Conservation (phyloP, 805 yeast genomes). For the Candida stauntonica region DNA sequence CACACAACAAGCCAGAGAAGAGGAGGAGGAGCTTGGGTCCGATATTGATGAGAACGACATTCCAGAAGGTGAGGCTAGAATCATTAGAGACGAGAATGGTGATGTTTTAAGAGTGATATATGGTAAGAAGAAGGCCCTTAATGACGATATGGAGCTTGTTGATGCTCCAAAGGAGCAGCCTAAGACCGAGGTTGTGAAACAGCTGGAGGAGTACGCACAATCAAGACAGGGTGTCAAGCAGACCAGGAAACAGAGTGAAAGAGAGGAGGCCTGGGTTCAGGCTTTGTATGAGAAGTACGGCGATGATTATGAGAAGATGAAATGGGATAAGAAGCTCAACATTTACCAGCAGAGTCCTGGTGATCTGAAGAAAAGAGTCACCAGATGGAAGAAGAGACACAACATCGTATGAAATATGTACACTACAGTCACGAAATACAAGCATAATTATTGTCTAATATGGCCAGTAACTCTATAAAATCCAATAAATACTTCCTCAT, state of each 20-base stretch:
- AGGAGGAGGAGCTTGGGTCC: slow-evolving; percentile 25
- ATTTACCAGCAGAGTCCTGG: slow-evolving; percentile 82
- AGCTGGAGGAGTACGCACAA: slow-evolving; percentile 60
- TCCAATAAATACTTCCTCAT: neutral
- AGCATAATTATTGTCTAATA: too few relatives aligned
- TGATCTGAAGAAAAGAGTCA: slow-evolving; percentile 67
- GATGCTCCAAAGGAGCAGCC: slow-evolving; percentile 29
- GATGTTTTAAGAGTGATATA: slow-evolving; percentile 63
- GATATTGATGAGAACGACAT: slow-evolving; percentile 43
- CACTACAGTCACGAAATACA: neutral
- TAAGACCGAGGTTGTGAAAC: slow-evolving; percentile 56
- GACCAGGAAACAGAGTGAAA: slow-evolving; percentile 56
- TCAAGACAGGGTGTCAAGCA: slow-evolving; percentile 33
- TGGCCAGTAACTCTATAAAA: neutral
- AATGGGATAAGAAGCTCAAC: slow-evolving; percentile 84
- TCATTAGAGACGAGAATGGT: slow-evolving; percentile 66
- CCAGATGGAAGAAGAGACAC: slow-evolving; percentile 59
- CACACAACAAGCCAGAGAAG: slow-evolving; percentile 12
- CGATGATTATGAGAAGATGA: slow-evolving; percentile 85
- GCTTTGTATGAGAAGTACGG: slow-evolving; percentile 72
- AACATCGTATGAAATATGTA: slow-evolving; percentile 17
- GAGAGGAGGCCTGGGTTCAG: slow-evolving; percentile 73
- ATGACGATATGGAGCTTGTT: slow-evolving; percentile 31
- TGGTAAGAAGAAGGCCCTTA: slow-evolving; percentile 51
- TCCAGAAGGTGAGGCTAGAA: slow-evolving; percentile 74